Base-by-base conservation (phyloP, 371 early-diverging fungal genomes). In the Syncephalastrum contaminatum region DNA sequence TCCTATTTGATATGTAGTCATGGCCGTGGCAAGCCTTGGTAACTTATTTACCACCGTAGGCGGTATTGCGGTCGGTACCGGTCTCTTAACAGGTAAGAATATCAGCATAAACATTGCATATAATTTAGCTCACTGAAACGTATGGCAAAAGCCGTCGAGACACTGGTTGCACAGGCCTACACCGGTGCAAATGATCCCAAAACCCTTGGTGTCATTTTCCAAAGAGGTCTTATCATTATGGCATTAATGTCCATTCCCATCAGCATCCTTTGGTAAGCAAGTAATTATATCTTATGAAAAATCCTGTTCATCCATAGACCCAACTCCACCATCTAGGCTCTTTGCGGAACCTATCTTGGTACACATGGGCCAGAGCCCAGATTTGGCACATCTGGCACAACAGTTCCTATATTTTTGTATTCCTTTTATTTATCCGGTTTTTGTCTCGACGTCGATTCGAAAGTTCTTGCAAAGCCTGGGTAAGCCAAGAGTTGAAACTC, bases 131-230 rank as follows among this genome's bases (percentile, higher is more conserved):
- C 13, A 52, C 16, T 4, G 19, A 45, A 24, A 47, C 12, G n/a
- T 42, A 42, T 27, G 30, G 14, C 48, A 20, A 45, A 36, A 73
- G 77, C 77, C 16, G 67, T 73, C 19, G 77, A 77, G 52, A 77
- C 77, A 1, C 49, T 77, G 25, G 73, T 71, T 14, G 59, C 77
- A 15, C 77, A 77, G 51, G 77, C 77, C 1, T 73, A 60, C 46
- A 77, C 77, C 5, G 72, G 70, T 0, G 71, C 73, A 14, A 63
- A 48, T 13, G 51, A 77, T 21, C 62, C 63, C 14, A 58, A 54
- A 3, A 71, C 70, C 0, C 54, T 71, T 12, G 77, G 77, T 2
- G 55, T 69, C 3, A 77, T 77, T 19, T 48, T 77, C 3, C 77
- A 77, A 51, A 30, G 77, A 41, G 65, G 65, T 4, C 24, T 77